Evolutionary conservation across 108 stramenopile species (phyloP), one percentile per base, ranked within the genome.

Genomic region (Aurantiochytrium sp.): DNA sequence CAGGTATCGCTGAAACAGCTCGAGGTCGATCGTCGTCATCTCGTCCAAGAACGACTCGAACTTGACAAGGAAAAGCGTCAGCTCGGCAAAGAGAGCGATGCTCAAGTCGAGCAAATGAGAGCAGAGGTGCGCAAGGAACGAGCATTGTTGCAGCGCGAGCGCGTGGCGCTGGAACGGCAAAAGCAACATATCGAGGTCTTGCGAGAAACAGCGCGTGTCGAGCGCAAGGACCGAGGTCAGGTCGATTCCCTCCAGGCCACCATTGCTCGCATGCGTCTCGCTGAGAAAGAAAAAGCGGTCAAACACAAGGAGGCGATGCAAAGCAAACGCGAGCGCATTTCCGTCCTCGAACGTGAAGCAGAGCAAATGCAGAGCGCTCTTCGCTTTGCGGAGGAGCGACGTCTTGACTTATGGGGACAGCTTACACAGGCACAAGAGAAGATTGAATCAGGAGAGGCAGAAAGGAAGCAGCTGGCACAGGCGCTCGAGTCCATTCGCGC

Each of bases 251-350:
- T 83, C 14, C 76, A 83, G 4, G 76, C 76, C 0, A 83, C 76
- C 43, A 83, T 83, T 53, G 51, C 76, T 8, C 76, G 51, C n/a
- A 53, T 83, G 76, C 76, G 76, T 12, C 18, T 83, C 49, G 23
- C 10, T 12, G 76, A 83, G 76, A 47, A 83, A 83, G 76, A 83
- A 53, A 47, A 53, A 23, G 76, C 51, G 6, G 28, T 18, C 49
- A 83, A 53, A 35, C 76, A 83, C 76, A 83, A 83, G 76, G 76
- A 83, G 23, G 45, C 76, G 49, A 47, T 83, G 45, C 76, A 53
- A 23, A 53, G 76, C 51, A 83, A 83, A 23, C 45, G 51, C n/a
- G 49, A 83, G 28, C 76, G 76, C 25, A 83, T 83, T 53, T 12
- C 49, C 6, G 51, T 25, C 10, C 51, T 83, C 6, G 76, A 83